Base-by-base conservation (phyloP, 1,284 basidiomycete species). In the Cryptococcus jaspeensis region DNA sequence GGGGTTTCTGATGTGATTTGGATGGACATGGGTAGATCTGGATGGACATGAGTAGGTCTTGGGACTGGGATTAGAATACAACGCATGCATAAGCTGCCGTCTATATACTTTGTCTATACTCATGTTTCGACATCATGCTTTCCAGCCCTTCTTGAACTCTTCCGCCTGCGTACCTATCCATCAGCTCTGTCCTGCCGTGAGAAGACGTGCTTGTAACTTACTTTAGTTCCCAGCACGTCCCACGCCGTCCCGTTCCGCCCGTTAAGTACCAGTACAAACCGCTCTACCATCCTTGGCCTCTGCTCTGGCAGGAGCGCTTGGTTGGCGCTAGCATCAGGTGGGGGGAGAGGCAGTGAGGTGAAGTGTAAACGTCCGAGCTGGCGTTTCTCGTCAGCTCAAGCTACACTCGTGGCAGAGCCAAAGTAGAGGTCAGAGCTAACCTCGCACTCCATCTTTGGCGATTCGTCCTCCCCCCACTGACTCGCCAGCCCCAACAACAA, bases 401-500 rank as follows among this genome's bases (percentile, higher is more conserved):
- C 36, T 20, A 42, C 20, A 44, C n/a, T 25, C 18, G 18, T 11
- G 39, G n/a, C 15, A 28, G 16, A 22, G 23, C 8, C 22, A n/a
- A 48, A 13, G 11, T n/a, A n/a, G n/a, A n/a, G n/a, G 9, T 46
- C 16, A 38, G 28, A 20, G 12, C 59, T 43, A 51, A 71, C 69
- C 60, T 71, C 69, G 53, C 69, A 71, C 51, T 67, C 69, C 46
- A 71, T 66, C 13, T 64, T 63, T 32, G 60, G 60, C 18, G 62
- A 62, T 47, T 62, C 66, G 44, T 63, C 61, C 43, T 67, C 61
- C 47, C 65, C 59, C 69, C 67, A 69, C 55, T 71, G 69, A 43
- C 57, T 60, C 11, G 69, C 69, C 2, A 71, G 53, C 15, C 69
- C 69, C 6, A 67, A 53, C 18, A 71, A 57, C 11, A 71, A 43